Conservation (phyloP, 139 green algal genomes). For the Penium margaritaceum region DNA sequence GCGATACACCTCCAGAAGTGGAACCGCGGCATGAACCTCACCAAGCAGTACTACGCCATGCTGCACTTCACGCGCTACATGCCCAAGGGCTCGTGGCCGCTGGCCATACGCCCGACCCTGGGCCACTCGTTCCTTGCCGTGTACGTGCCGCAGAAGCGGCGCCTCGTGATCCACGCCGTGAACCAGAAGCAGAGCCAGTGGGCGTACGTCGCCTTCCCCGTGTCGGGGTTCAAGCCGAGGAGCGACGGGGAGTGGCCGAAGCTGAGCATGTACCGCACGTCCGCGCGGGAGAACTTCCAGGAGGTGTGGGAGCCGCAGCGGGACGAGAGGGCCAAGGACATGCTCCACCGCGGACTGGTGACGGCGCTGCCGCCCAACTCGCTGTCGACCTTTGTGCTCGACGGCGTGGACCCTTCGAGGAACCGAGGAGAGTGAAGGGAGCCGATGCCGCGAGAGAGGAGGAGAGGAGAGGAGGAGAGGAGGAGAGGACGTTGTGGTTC, state of each 20-base stretch:
- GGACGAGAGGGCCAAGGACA: too few species aligned
- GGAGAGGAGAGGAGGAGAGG: too few species aligned
- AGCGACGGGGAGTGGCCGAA: too few species aligned
- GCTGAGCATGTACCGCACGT: neutral
- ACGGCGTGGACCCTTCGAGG: neutral
- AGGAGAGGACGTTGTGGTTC: too few species aligned
- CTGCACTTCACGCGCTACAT: constrained; percentile 5
- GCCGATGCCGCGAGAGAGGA: too few species aligned
- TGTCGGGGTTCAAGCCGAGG: neutral
- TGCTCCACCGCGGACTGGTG: too few species aligned
- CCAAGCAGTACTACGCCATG: constrained; percentile 23
- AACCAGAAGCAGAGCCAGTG: neutral
- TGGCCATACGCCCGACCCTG: neutral
- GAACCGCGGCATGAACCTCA: neutral
- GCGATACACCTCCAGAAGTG: neutral
- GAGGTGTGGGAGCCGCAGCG: too few species aligned
- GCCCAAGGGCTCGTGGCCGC: neutral
- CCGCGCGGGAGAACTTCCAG: neutral
- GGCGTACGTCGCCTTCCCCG: neutral
- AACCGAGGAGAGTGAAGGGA: too few species aligned
- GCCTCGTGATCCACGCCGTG: neutral
- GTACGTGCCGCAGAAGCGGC: neutral
- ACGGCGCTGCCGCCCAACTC: too few species aligned
- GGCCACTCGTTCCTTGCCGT: neutral
- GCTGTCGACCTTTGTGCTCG: neutral